Evolutionary conservation across 2,329 filamentous ascomycete species (phyloP).

Genomic region (Pseudogymnoascus sp.): DNA sequence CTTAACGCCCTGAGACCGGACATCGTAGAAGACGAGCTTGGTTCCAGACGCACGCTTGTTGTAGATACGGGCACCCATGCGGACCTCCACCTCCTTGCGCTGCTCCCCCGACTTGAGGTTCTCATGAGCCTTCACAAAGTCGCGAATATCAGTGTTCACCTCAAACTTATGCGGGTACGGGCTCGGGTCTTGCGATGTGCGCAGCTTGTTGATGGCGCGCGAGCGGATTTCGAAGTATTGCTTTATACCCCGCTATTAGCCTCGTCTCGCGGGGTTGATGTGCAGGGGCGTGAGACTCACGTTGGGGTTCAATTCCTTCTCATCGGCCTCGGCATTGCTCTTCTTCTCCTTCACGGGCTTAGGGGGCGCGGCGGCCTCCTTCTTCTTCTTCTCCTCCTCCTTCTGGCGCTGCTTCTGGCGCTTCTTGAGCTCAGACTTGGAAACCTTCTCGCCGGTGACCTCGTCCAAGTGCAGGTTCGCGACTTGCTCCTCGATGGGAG

Average conservation of each 20-base stretch:
- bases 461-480: constrained; percentile 80
- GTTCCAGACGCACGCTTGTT: constrained; percentile 72
- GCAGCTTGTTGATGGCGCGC: constrained; percentile 67
- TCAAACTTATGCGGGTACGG: constrained; percentile 94
- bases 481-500: constrained; percentile 29
- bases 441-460: constrained; percentile 79
- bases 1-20: constrained; percentile 65
- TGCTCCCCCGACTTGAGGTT: constrained; percentile 82
- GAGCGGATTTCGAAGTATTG: constrained; percentile 97
- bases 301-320: constrained; percentile 70
- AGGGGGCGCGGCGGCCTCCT: constrained; percentile 60
- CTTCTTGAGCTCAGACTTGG: constrained; percentile 89
- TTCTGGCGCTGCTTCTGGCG: constrained; percentile 83
- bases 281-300: constrained; percentile 35
- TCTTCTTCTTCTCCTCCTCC: constrained; percentile 83
- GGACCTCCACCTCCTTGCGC: constrained; percentile 64
- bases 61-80: constrained; percentile 80
- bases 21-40: constrained; percentile 89
- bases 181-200: constrained; percentile 64
- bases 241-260: constrained; percentile 30
- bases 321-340: constrained; percentile 40
- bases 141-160: constrained; percentile 69
- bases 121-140: constrained; percentile 71
- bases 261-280: neutral
- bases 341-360: constrained; percentile 52